Base-by-base conservation (phyloP, 2,329 filamentous ascomycete species). In the Pseudopithomyces maydicus region DNA sequence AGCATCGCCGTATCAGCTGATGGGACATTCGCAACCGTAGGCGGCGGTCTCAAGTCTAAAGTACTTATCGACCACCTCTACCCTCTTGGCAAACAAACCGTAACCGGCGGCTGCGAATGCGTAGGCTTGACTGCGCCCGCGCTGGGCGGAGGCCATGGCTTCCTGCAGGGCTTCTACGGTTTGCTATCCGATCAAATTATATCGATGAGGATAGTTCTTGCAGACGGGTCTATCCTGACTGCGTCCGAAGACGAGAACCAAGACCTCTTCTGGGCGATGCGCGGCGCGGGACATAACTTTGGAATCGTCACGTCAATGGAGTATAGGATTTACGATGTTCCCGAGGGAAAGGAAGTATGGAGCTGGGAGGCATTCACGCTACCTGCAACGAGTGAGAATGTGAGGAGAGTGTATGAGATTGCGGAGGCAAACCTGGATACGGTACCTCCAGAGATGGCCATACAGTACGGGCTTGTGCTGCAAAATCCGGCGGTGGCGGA, bases 251-350 rank as follows among this genome's bases (percentile, higher is more conserved):
- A 58, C 1, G 61, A 56, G 1, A 49, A 73, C 29, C 42, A 62
- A 2, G 70, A 73, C 10, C 63, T 79, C 15, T 79, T 76, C 65
- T 73, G 67, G 63, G 75, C 74, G 1, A 62, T 78, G 36, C 72
- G 74, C 22, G 76, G 77, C 29, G 73, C 72, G 12, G 70, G 70
- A 10, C 68, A 68, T 15, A 74, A 74, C 52, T 74, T 74, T 23
- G 70, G 71, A 29, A 63, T 76, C 47, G 70, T 75, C 26, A 67
- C 67, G 23, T 20, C 47, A 14, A 48, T 65, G n/a, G 36, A 55
- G 7, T 58, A 58, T 26, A 54, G 42, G 20, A 58, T 62, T 38
- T 57, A 62, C 35, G 46, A 53, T 36, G 23, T 60, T 2, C 4
- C 3, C 17, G 32, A 55, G 6, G 55, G 32, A 8, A 45, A 36